phyloP scores from a whole-genome alignment of 352 stramenopile genomes.

The Pythium sukuiense region DNA sequence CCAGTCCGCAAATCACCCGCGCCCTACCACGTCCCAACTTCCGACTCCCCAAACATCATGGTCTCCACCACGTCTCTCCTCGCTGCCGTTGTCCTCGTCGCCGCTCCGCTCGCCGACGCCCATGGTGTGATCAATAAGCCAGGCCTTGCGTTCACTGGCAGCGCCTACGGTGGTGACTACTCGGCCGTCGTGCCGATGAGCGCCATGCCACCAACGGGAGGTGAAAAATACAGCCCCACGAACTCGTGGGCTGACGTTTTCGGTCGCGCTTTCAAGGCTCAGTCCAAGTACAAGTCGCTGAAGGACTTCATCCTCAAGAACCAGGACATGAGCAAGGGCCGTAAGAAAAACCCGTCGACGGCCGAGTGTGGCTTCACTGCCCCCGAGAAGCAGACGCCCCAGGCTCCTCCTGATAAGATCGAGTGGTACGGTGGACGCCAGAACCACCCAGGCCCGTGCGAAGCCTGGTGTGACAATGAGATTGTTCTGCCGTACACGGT shows the following conservation, averaged over 20 bases:
- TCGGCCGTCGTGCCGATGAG: slow-evolving; percentile 12
- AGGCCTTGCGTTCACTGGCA: slow-evolving; percentile 18
- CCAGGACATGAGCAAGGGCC: slow-evolving; percentile 35
- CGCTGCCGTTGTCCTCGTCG: no score
- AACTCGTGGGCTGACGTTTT: slow-evolving; percentile 13
- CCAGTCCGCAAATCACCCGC: no score
- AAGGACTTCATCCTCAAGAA: slow-evolving; percentile 40
- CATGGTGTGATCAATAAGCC: no score
- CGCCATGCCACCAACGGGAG: not conserved
- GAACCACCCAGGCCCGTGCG: slow-evolving; percentile 42
- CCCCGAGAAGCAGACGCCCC: slow-evolving; percentile 33
- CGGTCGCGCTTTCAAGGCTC: slow-evolving; percentile 32
- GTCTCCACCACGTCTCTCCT: no score
- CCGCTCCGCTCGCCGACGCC: no score
- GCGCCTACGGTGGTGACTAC: slow-evolving; percentile 6
- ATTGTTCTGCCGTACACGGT: slow-evolving; percentile 23
- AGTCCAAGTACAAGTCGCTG: slow-evolving; percentile 45
- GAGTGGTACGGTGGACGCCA: slow-evolving; percentile 40
- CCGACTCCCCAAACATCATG: no score
- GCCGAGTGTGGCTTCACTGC: slow-evolving; percentile 42
- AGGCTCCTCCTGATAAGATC: slow-evolving; percentile 37
- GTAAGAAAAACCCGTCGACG: slow-evolving; percentile 15
- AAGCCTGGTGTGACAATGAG: slow-evolving; percentile 43
- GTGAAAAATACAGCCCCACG: slow-evolving; percentile 6
- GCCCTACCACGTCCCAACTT: no score